These are phyloP conservation scores for Ustilago tritici DNA, from an alignment of 1,284 basidiomycete species.

Conservation along the genomic window DNA sequence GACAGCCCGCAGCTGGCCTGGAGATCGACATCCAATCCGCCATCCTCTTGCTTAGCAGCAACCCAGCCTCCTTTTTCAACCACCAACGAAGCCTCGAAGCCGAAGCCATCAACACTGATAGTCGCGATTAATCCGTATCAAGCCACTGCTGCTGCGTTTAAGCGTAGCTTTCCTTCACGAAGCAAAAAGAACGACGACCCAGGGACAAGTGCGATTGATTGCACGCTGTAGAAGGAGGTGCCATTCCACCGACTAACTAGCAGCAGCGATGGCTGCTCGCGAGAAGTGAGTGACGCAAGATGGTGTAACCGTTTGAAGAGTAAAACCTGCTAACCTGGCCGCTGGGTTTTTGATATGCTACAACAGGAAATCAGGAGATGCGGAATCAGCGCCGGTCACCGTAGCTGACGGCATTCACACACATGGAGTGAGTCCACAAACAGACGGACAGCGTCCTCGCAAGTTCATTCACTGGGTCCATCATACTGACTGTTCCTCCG, in stretches of 20 bases:
- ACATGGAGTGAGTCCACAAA: conserved; percentile 31
- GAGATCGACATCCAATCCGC: conserved; percentile 2
- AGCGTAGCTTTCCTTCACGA: not conserved
- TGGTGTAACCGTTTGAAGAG: not conserved
- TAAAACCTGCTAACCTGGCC: not conserved
- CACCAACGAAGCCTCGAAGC: not conserved
- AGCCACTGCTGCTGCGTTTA: not conserved
- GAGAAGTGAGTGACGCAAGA: conserved; percentile 19
- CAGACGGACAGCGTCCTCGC: not conserved
- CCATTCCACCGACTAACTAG: not conserved
- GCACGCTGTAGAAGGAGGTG: not conserved
- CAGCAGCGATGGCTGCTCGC: conserved; percentile 33
- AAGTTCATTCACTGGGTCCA: not conserved
- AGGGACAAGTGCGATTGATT: not conserved
- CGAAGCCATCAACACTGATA: not conserved
- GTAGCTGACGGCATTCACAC: conserved; percentile 35
- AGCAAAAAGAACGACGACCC: not conserved
- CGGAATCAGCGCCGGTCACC: conserved; percentile 39
- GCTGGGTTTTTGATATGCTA: not conserved
- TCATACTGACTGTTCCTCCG: not conserved
- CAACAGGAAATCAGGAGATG: conserved; percentile 27
- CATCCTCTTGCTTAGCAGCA: not conserved
- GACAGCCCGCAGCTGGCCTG: not conserved
- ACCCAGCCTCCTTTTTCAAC: not conserved
- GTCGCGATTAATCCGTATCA: not conserved